Conservation (phyloP, 2,329 filamentous ascomycete genomes). For the Ophiocordyceps robertsii region DNA sequence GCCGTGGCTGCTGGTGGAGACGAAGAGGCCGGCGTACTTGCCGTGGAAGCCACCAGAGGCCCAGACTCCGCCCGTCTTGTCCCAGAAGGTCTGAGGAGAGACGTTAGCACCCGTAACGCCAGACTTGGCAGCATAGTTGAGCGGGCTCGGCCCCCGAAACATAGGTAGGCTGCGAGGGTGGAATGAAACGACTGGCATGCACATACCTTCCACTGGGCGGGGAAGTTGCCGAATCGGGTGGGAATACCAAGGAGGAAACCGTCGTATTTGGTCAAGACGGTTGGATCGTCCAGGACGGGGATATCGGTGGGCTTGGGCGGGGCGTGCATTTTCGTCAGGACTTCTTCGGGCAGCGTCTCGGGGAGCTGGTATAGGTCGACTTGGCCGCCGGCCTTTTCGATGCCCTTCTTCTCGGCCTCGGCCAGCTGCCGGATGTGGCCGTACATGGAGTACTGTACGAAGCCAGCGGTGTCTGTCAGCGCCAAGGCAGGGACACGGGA, state of each 20-base stretch:
- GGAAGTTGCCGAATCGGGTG: slow-evolving; percentile 94
- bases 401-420: slow-evolving; percentile 80
- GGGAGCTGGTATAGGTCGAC: slow-evolving; percentile 76
- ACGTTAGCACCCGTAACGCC: not conserved
- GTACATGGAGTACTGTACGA: slow-evolving; percentile 73
- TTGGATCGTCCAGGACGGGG: slow-evolving; percentile 44
- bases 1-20: slow-evolving; percentile 71
- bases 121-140: not conserved
- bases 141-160: not conserved
- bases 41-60: slow-evolving; percentile 60
- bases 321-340: slow-evolving; percentile 84
- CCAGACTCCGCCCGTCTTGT: slow-evolving; percentile 82
- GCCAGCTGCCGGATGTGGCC: slow-evolving; percentile 79
- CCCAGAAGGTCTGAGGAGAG: slow-evolving; percentile 54
- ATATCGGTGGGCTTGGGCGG: slow-evolving; percentile 59
- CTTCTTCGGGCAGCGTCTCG: slow-evolving; percentile 77
- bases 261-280: slow-evolving; percentile 61
- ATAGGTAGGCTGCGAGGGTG: not conserved
- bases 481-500: not conserved
- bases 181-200: not conserved
- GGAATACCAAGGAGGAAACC: slow-evolving; percentile 89
- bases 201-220: slow-evolving; percentile 73
- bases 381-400: slow-evolving; percentile 72
- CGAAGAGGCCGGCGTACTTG: slow-evolving; percentile 85
- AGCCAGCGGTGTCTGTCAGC: not conserved